Evolutionary conservation across 2,329 filamentous ascomycete species (phyloP).

Genomic region (Sclerotinia sclerotiorum): DNA sequence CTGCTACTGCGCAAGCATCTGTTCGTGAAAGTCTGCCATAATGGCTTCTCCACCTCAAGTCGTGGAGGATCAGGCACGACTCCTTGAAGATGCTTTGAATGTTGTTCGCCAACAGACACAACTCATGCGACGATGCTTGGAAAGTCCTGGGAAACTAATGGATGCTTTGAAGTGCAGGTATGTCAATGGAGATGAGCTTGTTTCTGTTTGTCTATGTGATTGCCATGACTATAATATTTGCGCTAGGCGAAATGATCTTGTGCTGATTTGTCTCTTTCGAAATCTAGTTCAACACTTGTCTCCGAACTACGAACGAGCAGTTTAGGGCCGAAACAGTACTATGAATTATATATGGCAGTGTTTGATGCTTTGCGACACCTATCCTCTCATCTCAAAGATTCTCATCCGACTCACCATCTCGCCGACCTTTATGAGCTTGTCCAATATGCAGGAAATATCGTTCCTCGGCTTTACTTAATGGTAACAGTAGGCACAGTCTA

Average conservation of each 20-base stretch:
- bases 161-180: constrained; percentile 99
- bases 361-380: constrained; percentile 97
- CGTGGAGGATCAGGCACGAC: constrained; percentile 79
- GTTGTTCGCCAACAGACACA: constrained; percentile 96
- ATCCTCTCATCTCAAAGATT: constrained; percentile 93
- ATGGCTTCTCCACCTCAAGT: constrained; percentile 57
- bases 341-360: constrained; percentile 98
- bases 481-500: constrained; percentile 98
- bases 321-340: constrained; percentile 98
- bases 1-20: constrained; percentile 33
- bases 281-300: constrained; percentile 83
- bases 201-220: not conserved
- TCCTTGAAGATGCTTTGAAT: constrained; percentile 94
- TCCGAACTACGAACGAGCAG: constrained; percentile 98
- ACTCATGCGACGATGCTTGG: constrained; percentile 96
- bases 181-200: constrained; percentile 41
- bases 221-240: constrained; percentile 12
- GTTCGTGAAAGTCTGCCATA: constrained; percentile 30
- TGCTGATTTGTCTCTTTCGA: constrained; percentile 36
- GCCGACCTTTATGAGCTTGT: constrained; percentile 97
- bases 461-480: constrained; percentile 96
- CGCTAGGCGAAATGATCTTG: constrained; percentile 26
- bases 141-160: constrained; percentile 98
- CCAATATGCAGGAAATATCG: constrained; percentile 97
- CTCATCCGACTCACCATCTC: constrained; percentile 95